Conservation (phyloP, 805 yeast species). For the Metschnikowia koreensis region DNA sequence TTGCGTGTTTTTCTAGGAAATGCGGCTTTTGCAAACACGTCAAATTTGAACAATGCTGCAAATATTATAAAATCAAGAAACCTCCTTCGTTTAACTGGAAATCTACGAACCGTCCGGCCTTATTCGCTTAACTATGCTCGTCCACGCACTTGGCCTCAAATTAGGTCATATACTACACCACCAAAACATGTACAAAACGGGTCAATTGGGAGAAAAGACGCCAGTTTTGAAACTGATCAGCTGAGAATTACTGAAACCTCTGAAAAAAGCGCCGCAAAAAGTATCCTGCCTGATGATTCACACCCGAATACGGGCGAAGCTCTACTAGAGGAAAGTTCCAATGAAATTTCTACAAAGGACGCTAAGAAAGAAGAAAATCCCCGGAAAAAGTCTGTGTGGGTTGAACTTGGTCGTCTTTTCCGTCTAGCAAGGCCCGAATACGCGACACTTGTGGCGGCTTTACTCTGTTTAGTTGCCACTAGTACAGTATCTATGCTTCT, state of each 20-base stretch:
- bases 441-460: conserved; percentile 44
- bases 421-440: conserved; percentile 20
- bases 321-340: neutral
- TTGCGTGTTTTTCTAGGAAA: no score
- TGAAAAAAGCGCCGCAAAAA: neutral
- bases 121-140: neutral
- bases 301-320: neutral
- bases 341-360: neutral
- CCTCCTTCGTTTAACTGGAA: neutral
- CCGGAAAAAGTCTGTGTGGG: conserved; percentile 6
- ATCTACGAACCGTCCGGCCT: neutral
- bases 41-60: neutral
- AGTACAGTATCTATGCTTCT: conserved; percentile 79
- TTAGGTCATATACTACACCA: neutral
- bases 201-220: neutral
- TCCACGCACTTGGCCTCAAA: neutral
- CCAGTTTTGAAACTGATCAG: neutral
- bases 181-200: neutral
- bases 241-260: neutral
- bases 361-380: neutral
- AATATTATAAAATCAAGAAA: no score
- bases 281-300: neutral
- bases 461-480: conserved; percentile 61
- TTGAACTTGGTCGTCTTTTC: conserved; percentile 14
- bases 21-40: no score